A percentile compares a stretch with the other conserved stretches of the same genome.
phyloP scores from a whole-genome alignment of 1,139 yeast genomes.

The Sugiyamaella pinicola region DNA sequence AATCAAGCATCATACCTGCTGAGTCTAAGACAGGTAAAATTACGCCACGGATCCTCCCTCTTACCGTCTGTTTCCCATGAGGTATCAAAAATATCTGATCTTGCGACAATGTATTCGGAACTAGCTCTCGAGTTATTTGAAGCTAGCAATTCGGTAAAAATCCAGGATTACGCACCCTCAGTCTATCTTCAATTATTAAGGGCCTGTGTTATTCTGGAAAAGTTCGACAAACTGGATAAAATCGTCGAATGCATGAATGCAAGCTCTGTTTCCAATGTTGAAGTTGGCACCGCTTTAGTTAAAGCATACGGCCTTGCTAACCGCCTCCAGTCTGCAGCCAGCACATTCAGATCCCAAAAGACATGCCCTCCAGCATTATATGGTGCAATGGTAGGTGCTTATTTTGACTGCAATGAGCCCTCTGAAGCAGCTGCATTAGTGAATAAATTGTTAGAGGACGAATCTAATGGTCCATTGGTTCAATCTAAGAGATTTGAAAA shows the following conservation, averaged over 20 bases:
- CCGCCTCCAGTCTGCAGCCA: slow-evolving; percentile 27
- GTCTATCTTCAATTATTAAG: slow-evolving; percentile 29
- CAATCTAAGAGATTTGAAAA: slow-evolving; percentile 15
- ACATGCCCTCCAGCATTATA: slow-evolving; percentile 23
- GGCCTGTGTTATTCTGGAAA: slow-evolving; percentile 26
- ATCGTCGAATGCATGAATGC: slow-evolving; percentile 15
- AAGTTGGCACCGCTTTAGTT: slow-evolving; percentile 23
- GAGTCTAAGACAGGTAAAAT: slow-evolving; percentile 13
- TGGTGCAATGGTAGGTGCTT: slow-evolving; percentile 40
- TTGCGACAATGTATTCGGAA: slow-evolving; percentile 27
- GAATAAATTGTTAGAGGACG: slow-evolving; percentile 31
- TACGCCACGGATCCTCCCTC: slow-evolving; percentile 22
- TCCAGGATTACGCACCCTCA: slow-evolving; percentile 28
- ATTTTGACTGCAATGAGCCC: slow-evolving; percentile 34
- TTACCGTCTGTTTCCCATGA: slow-evolving; percentile 21
- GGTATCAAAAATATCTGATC: background rate
- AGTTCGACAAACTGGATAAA: slow-evolving; percentile 20
- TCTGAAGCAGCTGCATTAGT: slow-evolving; percentile 38
- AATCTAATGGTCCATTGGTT: slow-evolving; percentile 14
- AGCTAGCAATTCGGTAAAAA: slow-evolving; percentile 35
- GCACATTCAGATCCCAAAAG: slow-evolving; percentile 16
- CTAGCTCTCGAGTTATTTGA: slow-evolving; percentile 37
- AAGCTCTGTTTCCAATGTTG: background rate
- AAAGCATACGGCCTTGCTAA: slow-evolving; percentile 28
- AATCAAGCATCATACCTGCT: slow-evolving; percentile 10